A percentile compares a stretch with the other conserved stretches of the same genome.
Evolutionary conservation across 768 basidiomycete species (phyloP).

Genomic region (Boletus reticulatus): DNA sequence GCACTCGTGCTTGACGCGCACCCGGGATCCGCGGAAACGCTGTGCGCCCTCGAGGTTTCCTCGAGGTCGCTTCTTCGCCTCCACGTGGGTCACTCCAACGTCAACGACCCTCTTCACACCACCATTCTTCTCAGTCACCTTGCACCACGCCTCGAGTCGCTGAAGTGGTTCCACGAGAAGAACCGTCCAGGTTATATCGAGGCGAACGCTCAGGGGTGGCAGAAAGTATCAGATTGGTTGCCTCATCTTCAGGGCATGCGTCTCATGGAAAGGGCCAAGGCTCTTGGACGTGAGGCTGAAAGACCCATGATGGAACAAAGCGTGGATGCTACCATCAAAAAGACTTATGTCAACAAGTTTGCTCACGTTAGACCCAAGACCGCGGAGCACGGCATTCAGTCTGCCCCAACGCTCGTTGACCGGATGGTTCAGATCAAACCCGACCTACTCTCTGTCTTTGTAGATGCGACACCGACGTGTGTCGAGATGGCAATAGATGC

Average conservation of each 20-base stretch:
- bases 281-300: constrained; percentile 19
- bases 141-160: constrained; percentile 62
- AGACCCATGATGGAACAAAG: constrained; percentile 36
- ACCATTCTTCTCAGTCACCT: constrained; percentile 76
- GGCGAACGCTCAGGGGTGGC: constrained; percentile 65
- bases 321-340: constrained; percentile 52
- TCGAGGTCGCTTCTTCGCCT: constrained; percentile 68
- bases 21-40: constrained; percentile 42
- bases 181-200: constrained; percentile 71
- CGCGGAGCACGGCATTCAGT: constrained; percentile 37
- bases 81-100: constrained; percentile 75
- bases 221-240: constrained; percentile 62
- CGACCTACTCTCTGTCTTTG: constrained; percentile 36
- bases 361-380: constrained; percentile 41
- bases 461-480: constrained; percentile 53
- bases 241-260: constrained; percentile 74
- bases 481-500: constrained; percentile 48
- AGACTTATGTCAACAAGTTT: constrained; percentile 37
- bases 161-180: constrained; percentile 80
- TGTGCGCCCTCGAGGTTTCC: constrained; percentile 47
- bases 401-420: constrained; percentile 35
- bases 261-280: constrained; percentile 53
- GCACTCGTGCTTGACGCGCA: constrained; percentile 63
- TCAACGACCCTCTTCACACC: constrained; percentile 63
- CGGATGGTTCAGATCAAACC: constrained; percentile 41